Conservation (phyloP, 1,284 basidiomycete species). For the Pseudozyma tsukubaensis region DNA sequence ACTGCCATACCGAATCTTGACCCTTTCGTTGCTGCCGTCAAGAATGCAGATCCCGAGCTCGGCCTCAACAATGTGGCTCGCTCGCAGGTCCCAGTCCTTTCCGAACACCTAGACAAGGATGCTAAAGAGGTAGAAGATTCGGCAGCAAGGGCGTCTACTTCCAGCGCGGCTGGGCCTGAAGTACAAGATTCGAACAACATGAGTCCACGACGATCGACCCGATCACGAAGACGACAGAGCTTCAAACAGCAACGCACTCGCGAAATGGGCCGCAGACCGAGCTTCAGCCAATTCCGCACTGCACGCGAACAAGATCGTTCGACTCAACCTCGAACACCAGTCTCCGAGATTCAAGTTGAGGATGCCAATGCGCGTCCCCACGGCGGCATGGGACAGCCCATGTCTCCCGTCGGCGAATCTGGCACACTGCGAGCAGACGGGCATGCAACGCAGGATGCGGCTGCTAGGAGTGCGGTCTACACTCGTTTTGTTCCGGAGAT, state of each 20-base stretch:
- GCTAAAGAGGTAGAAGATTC: background rate
- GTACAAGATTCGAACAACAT: background rate
- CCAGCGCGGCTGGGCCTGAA: background rate
- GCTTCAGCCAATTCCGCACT: conserved; percentile 13
- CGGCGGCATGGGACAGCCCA: background rate
- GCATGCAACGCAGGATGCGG: background rate
- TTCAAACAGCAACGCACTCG: background rate
- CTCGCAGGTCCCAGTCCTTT: conserved; percentile 4
- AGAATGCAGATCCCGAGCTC: conserved; percentile 9
- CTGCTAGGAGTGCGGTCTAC: background rate
- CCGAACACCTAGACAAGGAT: conserved; percentile 4
- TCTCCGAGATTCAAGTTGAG: conserved; percentile 3
- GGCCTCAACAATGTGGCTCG: conserved; percentile 8
- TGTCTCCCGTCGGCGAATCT: background rate
- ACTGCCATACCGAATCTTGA: conserved; percentile 17
- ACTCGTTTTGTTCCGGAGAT: background rate
- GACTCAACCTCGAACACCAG: background rate
- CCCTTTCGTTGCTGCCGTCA: conserved; percentile 5
- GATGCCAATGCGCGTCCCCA: background rate
- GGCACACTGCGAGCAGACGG: background rate
- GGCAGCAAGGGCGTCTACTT: background rate
- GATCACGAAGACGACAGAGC: background rate
- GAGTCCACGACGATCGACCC: background rate
- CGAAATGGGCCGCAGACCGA: background rate
- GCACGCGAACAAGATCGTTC: background rate